Evolutionary conservation across 345 rosid genomes (phyloP), one percentile per base, ranked within the genome.

Genomic region (Lepidium didymum): DNA sequence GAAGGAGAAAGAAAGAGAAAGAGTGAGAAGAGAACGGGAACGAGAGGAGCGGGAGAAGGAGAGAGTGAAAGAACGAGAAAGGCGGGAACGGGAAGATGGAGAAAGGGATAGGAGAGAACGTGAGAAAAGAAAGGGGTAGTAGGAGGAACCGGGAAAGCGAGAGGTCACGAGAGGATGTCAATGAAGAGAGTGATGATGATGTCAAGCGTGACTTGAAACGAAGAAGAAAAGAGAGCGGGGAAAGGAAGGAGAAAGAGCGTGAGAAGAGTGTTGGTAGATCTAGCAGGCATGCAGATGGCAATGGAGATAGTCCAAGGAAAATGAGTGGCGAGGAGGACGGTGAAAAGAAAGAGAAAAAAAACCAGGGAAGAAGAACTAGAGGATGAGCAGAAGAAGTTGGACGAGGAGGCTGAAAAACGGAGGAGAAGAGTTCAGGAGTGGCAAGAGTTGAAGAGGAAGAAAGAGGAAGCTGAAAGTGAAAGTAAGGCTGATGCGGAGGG

Each of bases 401-500:
- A 92, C 29, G 97, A 90, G 59, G 96, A 93, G 74, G 85, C 80
- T 77, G 96, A 90, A 56, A 90, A 88, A 69, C 80, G 97, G 74
- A 85, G 97, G 79, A 84, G 96, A 74, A 84, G 97, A 80, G 96
- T 90, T 45, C 97, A 93, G 80, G 98, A 90, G 77, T 90, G 98
- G 98, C 97, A 93, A 68, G 98, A 92, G 67, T 50, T 84, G 44
- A 88, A 72, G 84, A 84, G 97, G 85, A 90, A 90, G 77, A 87
- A 83, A 72, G 96, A 88, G 75, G 97, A 93, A 72, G 60, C 81
- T 2, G 92, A 93, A 75, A 77, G 77, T 67, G 88, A 86, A 69
- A 93, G 79, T 68, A 74, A 34, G 2, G 98, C 90, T 43, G 93
- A 82, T 52, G 78, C 34, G 4, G 81, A 65, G 76, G 78, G 12